Base-by-base conservation (phyloP, 1,139 yeast genomes). In the Hyphopichia buzzinii region DNA sequence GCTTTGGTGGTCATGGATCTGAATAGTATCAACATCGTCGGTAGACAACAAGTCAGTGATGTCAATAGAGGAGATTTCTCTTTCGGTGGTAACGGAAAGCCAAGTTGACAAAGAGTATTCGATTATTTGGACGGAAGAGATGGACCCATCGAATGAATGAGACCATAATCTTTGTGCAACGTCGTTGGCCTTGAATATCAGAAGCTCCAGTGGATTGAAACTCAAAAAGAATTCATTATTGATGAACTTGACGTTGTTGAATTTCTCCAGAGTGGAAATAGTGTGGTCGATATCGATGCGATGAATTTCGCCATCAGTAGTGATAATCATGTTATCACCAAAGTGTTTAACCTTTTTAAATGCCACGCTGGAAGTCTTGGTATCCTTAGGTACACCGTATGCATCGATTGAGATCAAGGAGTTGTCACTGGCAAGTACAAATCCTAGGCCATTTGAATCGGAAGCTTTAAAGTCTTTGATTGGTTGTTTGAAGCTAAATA, bases 31-130 rank as follows among this genome's bases (percentile, higher is more conserved):
- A 1, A 56, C 29, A 29, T 57, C 58, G 25, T 46, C 45, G 12
- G 57, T 47, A 3, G 46, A 36, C 35, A 59, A 49, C 26, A 55
- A 60, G 38, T 63, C 64, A 7, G 59, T 51, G 33, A 66, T 47
- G 39, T 65, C 67, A 30, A 52, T 51, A 11, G 62, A 46, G n/a
- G 44, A 41, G 31, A 52, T 49, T 23, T 44, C 43, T 4, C 33
- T 32, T 23, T 38, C 40, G 3, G 39, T 29, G 4, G 40, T 37
- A 4, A 41, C 31, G 10, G 51, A 39, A 8, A 51, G 31, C 30
- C 50, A 37, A 4, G 23, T 33, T 11, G 36, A 27, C 25, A 33
- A 33, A 6, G 36, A 14, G 19, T 28, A 21, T 13, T 33, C 36
- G 13, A 13, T 10, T 3, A 29, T 22, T 6, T 33, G 22, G 3